Evolutionary conservation across 106 monocot species (phyloP).

Genomic region (Alisma plantagoaquatica): DNA sequence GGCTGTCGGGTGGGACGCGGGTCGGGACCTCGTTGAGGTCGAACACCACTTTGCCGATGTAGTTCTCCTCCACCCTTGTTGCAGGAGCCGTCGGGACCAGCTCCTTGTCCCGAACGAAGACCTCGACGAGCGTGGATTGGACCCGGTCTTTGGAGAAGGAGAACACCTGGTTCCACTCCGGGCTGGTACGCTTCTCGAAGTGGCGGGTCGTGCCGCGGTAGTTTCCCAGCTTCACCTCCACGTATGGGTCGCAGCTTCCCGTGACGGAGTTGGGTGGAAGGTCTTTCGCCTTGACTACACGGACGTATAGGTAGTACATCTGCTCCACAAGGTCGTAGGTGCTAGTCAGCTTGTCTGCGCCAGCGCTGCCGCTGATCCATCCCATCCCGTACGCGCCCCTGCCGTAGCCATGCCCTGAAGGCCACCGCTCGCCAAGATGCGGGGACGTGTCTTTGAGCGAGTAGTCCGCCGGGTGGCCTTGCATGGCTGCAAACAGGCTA

Average conservation of each 20-base stretch:
- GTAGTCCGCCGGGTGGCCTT: conserved; percentile 19
- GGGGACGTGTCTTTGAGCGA: conserved; percentile 26
- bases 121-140: conserved; percentile 65
- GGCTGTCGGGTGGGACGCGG: conserved; percentile 77
- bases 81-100: conserved; percentile 48
- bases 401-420: conserved; percentile 6
- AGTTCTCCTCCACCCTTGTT: too few relatives aligned
- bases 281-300: conserved; percentile 71
- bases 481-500: too few relatives aligned
- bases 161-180: conserved; percentile 91
- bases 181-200: conserved; percentile 55
- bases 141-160: conserved; percentile 82
- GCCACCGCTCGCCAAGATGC: conserved; percentile 42
- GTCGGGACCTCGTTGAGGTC: conserved; percentile 90
- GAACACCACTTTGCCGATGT: conserved; percentile 62
- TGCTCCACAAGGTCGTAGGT: conserved; percentile 90
- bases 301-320: conserved; percentile 69
- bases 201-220: conserved; percentile 74
- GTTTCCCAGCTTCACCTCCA: conserved; percentile 84
- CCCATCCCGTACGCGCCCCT: conserved; percentile 14
- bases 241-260: conserved; percentile 71
- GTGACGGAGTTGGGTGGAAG: conserved; percentile 53
- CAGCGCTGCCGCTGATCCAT: conserved; percentile 19
- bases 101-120: conserved; percentile 69
- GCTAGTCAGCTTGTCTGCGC: conserved; percentile 53